A percentile compares a stretch with the other conserved stretches of the same genome.
These are phyloP conservation scores for Lachancea thermotolerans DNA, from an alignment of 805 yeast species.

Conservation along the genomic window DNA sequence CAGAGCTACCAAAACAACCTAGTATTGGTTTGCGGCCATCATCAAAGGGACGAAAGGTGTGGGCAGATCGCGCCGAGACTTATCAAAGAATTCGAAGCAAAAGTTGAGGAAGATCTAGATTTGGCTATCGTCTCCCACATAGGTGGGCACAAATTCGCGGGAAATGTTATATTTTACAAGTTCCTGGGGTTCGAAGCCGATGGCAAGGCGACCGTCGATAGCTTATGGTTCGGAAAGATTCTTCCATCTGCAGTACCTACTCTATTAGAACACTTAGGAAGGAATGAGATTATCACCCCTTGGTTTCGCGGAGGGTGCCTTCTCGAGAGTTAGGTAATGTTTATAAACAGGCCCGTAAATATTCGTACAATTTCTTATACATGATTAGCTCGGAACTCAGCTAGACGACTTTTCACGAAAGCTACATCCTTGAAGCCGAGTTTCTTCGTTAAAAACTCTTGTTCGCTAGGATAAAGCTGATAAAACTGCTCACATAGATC, in stretches of 20 bases:
- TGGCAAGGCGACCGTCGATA: slow-evolving; percentile 17
- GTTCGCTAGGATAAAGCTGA: slow-evolving; percentile 19
- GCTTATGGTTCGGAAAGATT: slow-evolving; percentile 75
- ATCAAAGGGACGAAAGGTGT: slow-evolving; percentile 26
- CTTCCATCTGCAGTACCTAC: slow-evolving; percentile 61
- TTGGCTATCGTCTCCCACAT: slow-evolving; percentile 65
- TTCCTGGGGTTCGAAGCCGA: slow-evolving; percentile 27
- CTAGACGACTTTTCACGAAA: slow-evolving; percentile 16
- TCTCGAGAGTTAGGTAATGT: slow-evolving; percentile 4
- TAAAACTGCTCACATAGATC: slow-evolving; percentile 64
- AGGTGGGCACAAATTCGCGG: slow-evolving; percentile 86
- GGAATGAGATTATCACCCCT: slow-evolving; percentile 46
- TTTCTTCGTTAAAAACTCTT: slow-evolving; percentile 25
- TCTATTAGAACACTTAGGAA: slow-evolving; percentile 49
- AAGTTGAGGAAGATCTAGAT: slow-evolving; percentile 11
- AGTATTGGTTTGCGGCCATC: slow-evolving; percentile 23
- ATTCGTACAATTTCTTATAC: slow-evolving; percentile 11
- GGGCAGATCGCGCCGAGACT: slow-evolving; percentile 20
- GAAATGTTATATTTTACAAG: slow-evolving; percentile 59
- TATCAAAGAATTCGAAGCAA: slow-evolving; percentile 10
- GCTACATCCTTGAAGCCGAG: slow-evolving; percentile 28
- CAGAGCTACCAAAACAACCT: slow-evolving; percentile 9
- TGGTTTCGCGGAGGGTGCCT: slow-evolving; percentile 44
- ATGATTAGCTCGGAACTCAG: slow-evolving; percentile 25
- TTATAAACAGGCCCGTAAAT: not conserved